These are phyloP conservation scores for Apiospora arundinis DNA, from an alignment of 2,329 filamentous ascomycete species.

Conservation along the genomic window DNA sequence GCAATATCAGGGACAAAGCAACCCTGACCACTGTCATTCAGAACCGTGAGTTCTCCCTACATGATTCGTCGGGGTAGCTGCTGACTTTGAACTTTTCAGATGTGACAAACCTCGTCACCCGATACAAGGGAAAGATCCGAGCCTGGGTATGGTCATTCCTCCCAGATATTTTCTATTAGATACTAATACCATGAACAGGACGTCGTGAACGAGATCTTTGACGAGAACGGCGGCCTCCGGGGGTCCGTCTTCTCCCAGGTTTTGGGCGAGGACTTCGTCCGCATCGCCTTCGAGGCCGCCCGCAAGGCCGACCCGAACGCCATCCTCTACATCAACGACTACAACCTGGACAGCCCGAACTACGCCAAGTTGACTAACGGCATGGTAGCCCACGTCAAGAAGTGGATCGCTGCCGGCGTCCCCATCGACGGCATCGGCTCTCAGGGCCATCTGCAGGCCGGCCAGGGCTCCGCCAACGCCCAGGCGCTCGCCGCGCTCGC, in stretches of 20 bases:
- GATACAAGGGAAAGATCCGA: conserved; percentile 67
- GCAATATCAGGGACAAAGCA: conserved; percentile 42
- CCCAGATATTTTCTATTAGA: neutral
- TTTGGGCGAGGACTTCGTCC: conserved; percentile 73
- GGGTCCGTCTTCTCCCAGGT: conserved; percentile 69
- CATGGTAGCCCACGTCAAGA: conserved; percentile 63
- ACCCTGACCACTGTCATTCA: conserved; percentile 61
- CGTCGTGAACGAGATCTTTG: conserved; percentile 70
- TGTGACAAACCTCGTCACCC: conserved; percentile 61
- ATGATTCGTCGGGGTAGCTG: neutral
- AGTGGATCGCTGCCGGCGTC: conserved; percentile 66
- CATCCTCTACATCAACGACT: conserved; percentile 80
- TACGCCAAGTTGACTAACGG: conserved; percentile 61
- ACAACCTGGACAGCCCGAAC: conserved; percentile 67
- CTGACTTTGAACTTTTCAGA: conserved; percentile 36
- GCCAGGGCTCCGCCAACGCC: conserved; percentile 46
- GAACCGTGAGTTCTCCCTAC: conserved; percentile 43
- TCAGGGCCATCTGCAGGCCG: conserved; percentile 55
- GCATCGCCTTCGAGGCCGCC: conserved; percentile 73
- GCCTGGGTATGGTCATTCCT: conserved; percentile 33
- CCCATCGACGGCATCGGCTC: conserved; percentile 67
- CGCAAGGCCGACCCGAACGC: conserved; percentile 69
- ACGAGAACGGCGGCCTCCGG: conserved; percentile 65
- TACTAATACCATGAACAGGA: conserved; percentile 45
- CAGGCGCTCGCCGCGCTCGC: conserved; percentile 55